Evolutionary conservation across 2,329 filamentous ascomycete species (phyloP).

Genomic region (Alternaria dauci): DNA sequence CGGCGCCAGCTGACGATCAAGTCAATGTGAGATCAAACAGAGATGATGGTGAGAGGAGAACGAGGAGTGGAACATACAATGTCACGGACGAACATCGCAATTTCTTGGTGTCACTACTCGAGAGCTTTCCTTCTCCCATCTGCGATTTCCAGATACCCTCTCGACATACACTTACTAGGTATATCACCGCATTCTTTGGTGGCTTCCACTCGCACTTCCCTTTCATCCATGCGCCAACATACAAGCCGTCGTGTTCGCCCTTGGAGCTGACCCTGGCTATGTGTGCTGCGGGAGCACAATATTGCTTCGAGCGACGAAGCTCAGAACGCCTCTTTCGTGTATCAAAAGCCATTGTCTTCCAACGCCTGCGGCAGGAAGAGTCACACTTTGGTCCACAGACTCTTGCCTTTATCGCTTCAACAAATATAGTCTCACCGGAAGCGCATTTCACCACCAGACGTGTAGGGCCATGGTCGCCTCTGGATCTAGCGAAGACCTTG

Average conservation of each 20-base stretch:
- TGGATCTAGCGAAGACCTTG: slow-evolving; percentile 41
- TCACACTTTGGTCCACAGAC: slow-evolving; percentile 35
- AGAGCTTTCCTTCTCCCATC: slow-evolving; percentile 31
- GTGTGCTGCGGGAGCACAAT: slow-evolving; percentile 45
- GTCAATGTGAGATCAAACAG: slow-evolving; percentile 32
- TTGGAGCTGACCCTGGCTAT: slow-evolving; percentile 45
- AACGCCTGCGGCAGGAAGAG: slow-evolving; percentile 38
- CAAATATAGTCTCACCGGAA: slow-evolving; percentile 20
- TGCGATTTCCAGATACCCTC: slow-evolving; percentile 42
- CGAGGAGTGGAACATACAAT: slow-evolving; percentile 32
- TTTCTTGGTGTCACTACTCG: slow-evolving; percentile 31
- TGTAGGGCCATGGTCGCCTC: slow-evolving; percentile 36
- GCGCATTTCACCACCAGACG: slow-evolving; percentile 14
- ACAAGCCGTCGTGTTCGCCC: slow-evolving; percentile 40
- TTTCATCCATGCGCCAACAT: slow-evolving; percentile 46
- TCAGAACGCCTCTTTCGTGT: slow-evolving; percentile 40
- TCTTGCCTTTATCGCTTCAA: slow-evolving; percentile 29
- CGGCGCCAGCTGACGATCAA: slow-evolving; percentile 40
- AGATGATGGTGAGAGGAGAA: slow-evolving; percentile 28
- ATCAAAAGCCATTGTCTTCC: slow-evolving; percentile 41
- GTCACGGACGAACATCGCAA: slow-evolving; percentile 39
- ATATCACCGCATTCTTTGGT: slow-evolving; percentile 43
- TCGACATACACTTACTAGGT: slow-evolving; percentile 40
- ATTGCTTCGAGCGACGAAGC: slow-evolving; percentile 45
- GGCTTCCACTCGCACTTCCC: slow-evolving; percentile 48